These are phyloP conservation scores for Leccinum pachyderme DNA, from an alignment of 1,284 basidiomycete species.

Conservation along the genomic window DNA sequence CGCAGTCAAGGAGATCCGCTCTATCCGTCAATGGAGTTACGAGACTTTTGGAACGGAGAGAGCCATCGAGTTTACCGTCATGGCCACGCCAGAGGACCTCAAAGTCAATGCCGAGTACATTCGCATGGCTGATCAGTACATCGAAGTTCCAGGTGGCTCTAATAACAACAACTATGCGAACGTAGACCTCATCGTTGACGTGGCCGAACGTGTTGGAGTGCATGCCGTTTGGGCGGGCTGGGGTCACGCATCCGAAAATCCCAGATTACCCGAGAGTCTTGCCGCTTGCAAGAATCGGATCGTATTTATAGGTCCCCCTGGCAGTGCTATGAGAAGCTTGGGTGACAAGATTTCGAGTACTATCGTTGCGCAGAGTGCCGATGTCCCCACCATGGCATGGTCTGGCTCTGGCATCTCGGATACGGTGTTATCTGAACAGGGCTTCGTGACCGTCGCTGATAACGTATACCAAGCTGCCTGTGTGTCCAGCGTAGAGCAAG, in stretches of 20 bases:
- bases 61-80: constrained; percentile 97
- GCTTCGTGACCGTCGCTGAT: constrained; percentile 94
- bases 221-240: constrained; percentile 99
- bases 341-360: constrained; percentile 99
- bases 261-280: constrained; percentile 93
- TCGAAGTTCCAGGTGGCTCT: constrained; percentile 96
- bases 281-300: constrained; percentile 93
- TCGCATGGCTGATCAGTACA: constrained; percentile 99
- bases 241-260: constrained; percentile 99
- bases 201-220: constrained; percentile 95
- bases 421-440: constrained; percentile 82
- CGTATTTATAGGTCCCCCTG: constrained; percentile 98
- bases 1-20: constrained; percentile 98
- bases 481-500: constrained; percentile 88
- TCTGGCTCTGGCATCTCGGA: constrained; percentile 94
- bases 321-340: constrained; percentile 97
- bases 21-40: constrained; percentile 99
- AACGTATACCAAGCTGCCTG: constrained; percentile 90
- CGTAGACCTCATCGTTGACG: constrained; percentile 98
- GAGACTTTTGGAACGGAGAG: constrained; percentile 98
- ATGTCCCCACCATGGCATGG: constrained; percentile 99
- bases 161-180: constrained; percentile 99
- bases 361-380: constrained; percentile 95
- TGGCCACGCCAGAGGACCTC: constrained; percentile 99
- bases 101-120: constrained; percentile 99